Conservation (phyloP, 164 flowering plant genomes). For the Liriodendron chinense region DNA sequence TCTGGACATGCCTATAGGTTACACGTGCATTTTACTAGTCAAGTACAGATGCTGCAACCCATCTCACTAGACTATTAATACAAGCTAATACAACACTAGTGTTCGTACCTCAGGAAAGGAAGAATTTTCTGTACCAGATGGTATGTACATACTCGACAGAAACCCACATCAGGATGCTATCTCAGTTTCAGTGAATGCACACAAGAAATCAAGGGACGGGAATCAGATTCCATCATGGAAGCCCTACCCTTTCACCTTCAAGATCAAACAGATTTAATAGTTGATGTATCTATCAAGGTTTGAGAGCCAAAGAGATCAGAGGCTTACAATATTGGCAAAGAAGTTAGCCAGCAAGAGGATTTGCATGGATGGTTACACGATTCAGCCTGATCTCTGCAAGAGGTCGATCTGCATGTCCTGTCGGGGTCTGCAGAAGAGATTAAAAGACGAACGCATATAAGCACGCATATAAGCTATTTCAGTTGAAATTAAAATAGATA, state of each 20-base stretch:
- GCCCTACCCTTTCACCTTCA: background rate
- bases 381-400: conserved; percentile 78
- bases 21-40: background rate
- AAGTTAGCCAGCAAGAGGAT: conserved; percentile 83
- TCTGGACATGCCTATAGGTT: background rate
- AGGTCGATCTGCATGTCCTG: conserved; percentile 55
- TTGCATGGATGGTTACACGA: conserved; percentile 95
- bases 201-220: background rate
- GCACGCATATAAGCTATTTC: background rate
- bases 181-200: background rate
- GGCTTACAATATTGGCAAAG: background rate
- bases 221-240: background rate
- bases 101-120: background rate
- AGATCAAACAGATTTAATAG: background rate
- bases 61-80: too few species aligned
- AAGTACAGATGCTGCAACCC: too few species aligned
- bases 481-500: too few species aligned
- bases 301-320: background rate
- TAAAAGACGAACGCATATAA: background rate
- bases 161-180: too few species aligned
- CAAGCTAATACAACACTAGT: background rate
- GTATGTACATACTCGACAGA: too few species aligned
- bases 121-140: too few species aligned
- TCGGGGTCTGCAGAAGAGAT: conserved; percentile 43
- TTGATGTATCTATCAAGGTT: background rate